Evolutionary conservation across 768 basidiomycete genomes (phyloP), one percentile per base, ranked within the genome.

Genomic region (Kondoa malvinella): DNA sequence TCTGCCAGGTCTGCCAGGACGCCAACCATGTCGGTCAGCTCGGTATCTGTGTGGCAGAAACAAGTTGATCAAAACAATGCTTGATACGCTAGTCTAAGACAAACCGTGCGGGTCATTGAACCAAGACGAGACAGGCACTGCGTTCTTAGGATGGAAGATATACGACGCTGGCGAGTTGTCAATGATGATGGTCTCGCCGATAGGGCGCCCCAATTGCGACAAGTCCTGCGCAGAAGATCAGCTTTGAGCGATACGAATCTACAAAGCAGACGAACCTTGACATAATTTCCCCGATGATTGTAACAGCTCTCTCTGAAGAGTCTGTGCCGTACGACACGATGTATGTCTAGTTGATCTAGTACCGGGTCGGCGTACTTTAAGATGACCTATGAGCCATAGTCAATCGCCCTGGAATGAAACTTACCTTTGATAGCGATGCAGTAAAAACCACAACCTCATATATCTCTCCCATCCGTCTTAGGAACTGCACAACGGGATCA

Each of bases 91-190:
- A n/a, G n/a, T 31, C n/a, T 17, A 31, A 16, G 30, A 63, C 61
- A 66, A 59, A 50, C 62, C 74, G 34, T 59, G 73, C 50, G 74
- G 74, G 67, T 75, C 74, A 77, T 96, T 97, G 81, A 99, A 99
- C 95, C 95, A 99, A 67, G 89, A 92, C 57, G 94, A 96, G 69
- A 99, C 92, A 15, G 95, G 95, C 2, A 97, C 94, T 50, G 95
- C 95, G 76, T 97, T 97, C 80, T 95, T 92, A 17, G 92, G 92
- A 76, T 99, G 94, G 83, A 99, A 99, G 69, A 97, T 94, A 78
- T 97, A 99, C 15, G 90, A 95, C 15, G 95, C 95, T 17, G 95
- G 95, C 30, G 94, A 97, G 77, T 97, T 99, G 79, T 97, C 95
- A 73, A 99, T 83, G 79, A 99, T 99, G 75, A 97, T 96, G 69